These are phyloP conservation scores for Cyclotella choctawhatcheeana DNA, from an alignment of 108 stramenopile species.

Conservation along the genomic window DNA sequence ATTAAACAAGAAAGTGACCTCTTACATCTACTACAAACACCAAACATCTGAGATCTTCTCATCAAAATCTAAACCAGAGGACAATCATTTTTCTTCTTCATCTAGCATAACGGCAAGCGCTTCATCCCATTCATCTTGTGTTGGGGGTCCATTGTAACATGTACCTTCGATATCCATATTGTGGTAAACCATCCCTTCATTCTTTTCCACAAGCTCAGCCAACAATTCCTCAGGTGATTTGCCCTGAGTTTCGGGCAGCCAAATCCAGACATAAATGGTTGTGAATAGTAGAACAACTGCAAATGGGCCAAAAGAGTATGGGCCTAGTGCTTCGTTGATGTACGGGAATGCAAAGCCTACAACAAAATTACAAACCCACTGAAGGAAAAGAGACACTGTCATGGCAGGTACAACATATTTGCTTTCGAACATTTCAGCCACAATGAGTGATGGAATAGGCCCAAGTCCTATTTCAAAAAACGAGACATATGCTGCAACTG, in stretches of 20 bases:
- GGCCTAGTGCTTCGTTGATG: slow-evolving; percentile 72
- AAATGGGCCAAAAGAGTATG: slow-evolving; percentile 87
- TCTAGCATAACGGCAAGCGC: slow-evolving; percentile 34
- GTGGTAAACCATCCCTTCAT: slow-evolving; percentile 73
- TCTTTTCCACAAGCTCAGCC: slow-evolving; percentile 69
- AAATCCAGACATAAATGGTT: slow-evolving; percentile 45
- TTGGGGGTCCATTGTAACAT: slow-evolving; percentile 22
- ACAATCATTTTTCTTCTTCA: slow-evolving; percentile 13
- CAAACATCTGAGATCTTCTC: too few relatives aligned
- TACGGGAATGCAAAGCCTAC: slow-evolving; percentile 90
- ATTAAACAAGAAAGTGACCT: too few relatives aligned
- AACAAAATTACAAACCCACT: slow-evolving; percentile 94
- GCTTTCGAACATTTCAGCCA: slow-evolving; percentile 91
- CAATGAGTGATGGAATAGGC: slow-evolving; percentile 96
- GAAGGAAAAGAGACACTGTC: slow-evolving; percentile 79
- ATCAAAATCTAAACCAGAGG: background rate
- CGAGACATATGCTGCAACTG: slow-evolving; percentile 84
- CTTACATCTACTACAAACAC: too few relatives aligned
- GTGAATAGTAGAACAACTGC: slow-evolving; percentile 67
- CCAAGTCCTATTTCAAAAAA: slow-evolving; percentile 98
- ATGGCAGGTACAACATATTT: slow-evolving; percentile 93
- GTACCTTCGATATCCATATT: slow-evolving; percentile 61
- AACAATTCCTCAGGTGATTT: slow-evolving; percentile 77
- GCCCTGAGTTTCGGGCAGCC: slow-evolving; percentile 89
- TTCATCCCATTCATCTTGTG: slow-evolving; percentile 46